Base-by-base conservation (phyloP, 2,329 filamentous ascomycete genomes). In the Curvularia spicifera region DNA sequence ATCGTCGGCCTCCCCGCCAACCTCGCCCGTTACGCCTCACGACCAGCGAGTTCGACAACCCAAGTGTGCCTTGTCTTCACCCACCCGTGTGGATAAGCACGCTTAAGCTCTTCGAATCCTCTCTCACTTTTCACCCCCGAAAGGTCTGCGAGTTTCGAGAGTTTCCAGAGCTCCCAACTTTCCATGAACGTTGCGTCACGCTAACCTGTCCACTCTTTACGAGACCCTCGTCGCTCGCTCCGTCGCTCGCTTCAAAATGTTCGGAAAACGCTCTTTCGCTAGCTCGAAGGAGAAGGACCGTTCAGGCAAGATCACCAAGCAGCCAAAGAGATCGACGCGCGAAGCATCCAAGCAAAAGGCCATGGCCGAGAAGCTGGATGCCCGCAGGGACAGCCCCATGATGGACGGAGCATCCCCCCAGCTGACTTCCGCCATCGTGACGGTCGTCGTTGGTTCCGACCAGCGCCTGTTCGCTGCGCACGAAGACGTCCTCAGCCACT, bases 391-490 rank as follows among this genome's bases (percentile, higher is more conserved):
- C 71, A 85, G 80, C 77, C 81, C 81, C 66, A 78, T 71, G 67
- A 78, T 81, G 78, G 83, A 79, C 74, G 81, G 73, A 59, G 73
- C 68, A 62, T 82, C 81, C 43, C 81, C 81, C 51, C 80, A 74
- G 69, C 81, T 87, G 71, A 85, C 84, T 69, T 85, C 84, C 67
- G 90, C 93, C 73, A 96, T 97, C 79, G 84, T 96, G 79, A 96
- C 93, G 60, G 83, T 97, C 70, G 88, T 90, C 68, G 88, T 97
- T 74, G 93, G 93, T 70, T 82, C 81, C 70, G 93, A 97, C 73
- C 89, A 90, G 76, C 90, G 93, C 72, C 85, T 97, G 78, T 97
- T 97, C 84, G 93, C 93, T 71, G 93, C 93, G 74, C 93, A 97
- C 80, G 91, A 97, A 84, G 91, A 97, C 80, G 89, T 97, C 72